Evolutionary conservation across 2,329 filamentous ascomycete species (phyloP), one percentile per base, ranked within the genome.

Genomic region (Epicoccum nigrum): DNA sequence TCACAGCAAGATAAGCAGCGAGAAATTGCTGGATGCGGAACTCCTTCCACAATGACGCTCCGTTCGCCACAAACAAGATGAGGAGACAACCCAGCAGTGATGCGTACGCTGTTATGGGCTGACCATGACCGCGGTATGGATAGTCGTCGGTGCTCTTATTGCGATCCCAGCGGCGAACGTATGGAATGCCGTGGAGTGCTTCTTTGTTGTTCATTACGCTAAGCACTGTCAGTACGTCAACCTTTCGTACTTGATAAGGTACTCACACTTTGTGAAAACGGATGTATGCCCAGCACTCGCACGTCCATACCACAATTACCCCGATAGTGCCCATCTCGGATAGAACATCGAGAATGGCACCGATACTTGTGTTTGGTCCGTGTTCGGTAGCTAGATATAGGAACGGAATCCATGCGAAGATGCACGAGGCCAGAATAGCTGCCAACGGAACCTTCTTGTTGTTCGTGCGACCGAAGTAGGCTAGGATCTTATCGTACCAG

Each of bases 361-460:
- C 50, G 72, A 74, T 76, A 31, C 27, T 51, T 16, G 48, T 50
- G 19, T 35, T 51, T 17, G 56, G 38, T 35, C 54, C 39, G 57
- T 59, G 20, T 51, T 52, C 55, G 6, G 23, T 45, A 4, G 37
- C 17, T 11, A 77, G 63, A 39, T 75, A 72, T 16, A 77, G 50
- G 38, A 77, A 77, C 2, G 75, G 76, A 8, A 77, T 68, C 75
- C 75, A 77, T 45, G 67, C 63, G 42, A 77, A 76, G n/a, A 74
- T 39, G 2, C 72, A 67, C 2, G 75, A 76, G 16, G 75, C 59
- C 7, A 75, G 56, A 56, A 77, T 68, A 2, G 75, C 73, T 15
- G 11, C 11, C 7, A 38, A 20, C 7, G 34, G 34, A 7, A 38
- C 34, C 20, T 38, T 5, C 13, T 19, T 19, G 9, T 15, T 19